Evolutionary conservation across 163 green algal species (phyloP), one percentile per base, ranked within the genome.

Genomic region (Chlamydomonas reinhardtii): DNA sequence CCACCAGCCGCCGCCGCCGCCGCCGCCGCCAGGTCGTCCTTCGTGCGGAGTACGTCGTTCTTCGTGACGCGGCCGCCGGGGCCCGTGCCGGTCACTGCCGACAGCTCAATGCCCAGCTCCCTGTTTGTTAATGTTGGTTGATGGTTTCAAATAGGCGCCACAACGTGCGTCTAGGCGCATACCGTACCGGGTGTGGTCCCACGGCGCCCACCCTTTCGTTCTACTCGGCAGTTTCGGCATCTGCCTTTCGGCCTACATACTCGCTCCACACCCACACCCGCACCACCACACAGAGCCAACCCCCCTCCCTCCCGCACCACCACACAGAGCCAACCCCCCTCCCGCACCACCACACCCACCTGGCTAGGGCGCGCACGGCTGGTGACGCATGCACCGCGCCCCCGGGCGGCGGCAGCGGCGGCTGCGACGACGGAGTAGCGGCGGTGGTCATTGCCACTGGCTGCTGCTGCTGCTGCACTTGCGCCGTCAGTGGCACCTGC

Each of bases 291-390:
- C n/a, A n/a, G n/a, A n/a, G 5, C 39, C 39, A 5, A 48, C 39
- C 39, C 39, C 5, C 5, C 66, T 8, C 31, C 25, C n/a, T 31
- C n/a, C 66, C 66, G 14, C 66, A 39, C 31, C 31, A 2, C 66
- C 64, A 16, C 29, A 9, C 64, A 32, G 4, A 1, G 3, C 59
- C 4, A 27, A 11, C 59, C 59, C 59, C 59, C 2, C 59, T 27
- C 59, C 64, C 64, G 17, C 25, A 70, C 12, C 27, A 2, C 70
- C 70, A 29, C 29, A 66, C 69, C 6, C 22, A 79, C 54, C 84
- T 89, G 22, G 93, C 93, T 32, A 96, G 74, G 24, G 76, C 56
- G 3, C 94, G 81, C 43, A 97, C 94, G 9, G 94, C 92, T 5
- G 94, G 94, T 0, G 92, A 85, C 12, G 94, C 89, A 9, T 92